Conservation (phyloP, 2,329 filamentous ascomycete species). For the Penicillium concentricum region DNA sequence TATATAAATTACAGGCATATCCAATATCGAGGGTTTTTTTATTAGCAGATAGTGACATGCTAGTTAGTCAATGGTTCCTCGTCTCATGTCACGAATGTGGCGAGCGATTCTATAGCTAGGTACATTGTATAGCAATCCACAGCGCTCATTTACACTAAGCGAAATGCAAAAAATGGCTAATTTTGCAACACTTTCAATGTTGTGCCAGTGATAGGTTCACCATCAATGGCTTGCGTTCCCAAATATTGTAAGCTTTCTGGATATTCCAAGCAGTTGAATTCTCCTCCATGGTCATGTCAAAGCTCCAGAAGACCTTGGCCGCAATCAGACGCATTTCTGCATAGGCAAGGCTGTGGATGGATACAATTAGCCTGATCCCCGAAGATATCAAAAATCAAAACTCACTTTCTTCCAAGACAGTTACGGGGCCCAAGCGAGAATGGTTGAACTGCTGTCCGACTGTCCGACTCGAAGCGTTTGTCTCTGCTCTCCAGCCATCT, state of each 20-base stretch:
- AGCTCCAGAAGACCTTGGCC: conserved; percentile 17
- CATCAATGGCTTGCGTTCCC: conserved; percentile 24
- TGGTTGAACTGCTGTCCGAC: conserved; percentile 13
- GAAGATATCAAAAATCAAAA: conserved; percentile 10
- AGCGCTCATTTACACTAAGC: background rate
- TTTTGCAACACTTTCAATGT: background rate
- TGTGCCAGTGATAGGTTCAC: conserved; percentile 13
- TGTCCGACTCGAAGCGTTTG: conserved; percentile 17
- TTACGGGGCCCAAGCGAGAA: conserved; percentile 30
- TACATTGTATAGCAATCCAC: background rate
- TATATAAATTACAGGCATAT: background rate
- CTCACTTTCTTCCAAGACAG: conserved; percentile 31
- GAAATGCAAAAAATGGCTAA: background rate
- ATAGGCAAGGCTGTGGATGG: conserved; percentile 30
- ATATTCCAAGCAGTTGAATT: conserved; percentile 17
- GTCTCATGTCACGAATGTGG: background rate
- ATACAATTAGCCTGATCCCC: background rate
- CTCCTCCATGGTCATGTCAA: conserved; percentile 16
- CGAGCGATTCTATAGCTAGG: background rate
- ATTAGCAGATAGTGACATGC: background rate
- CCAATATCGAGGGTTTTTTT: background rate
- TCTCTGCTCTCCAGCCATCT: conserved; percentile 26
- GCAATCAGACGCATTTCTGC: conserved; percentile 31
- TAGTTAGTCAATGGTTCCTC: background rate
- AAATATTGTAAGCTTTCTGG: conserved; percentile 22